A percentile compares a stretch with the other conserved stretches of the same genome.
Evolutionary conservation across 73 alveolate species (phyloP).

Genomic region (Paramecium biaurelia): DNA sequence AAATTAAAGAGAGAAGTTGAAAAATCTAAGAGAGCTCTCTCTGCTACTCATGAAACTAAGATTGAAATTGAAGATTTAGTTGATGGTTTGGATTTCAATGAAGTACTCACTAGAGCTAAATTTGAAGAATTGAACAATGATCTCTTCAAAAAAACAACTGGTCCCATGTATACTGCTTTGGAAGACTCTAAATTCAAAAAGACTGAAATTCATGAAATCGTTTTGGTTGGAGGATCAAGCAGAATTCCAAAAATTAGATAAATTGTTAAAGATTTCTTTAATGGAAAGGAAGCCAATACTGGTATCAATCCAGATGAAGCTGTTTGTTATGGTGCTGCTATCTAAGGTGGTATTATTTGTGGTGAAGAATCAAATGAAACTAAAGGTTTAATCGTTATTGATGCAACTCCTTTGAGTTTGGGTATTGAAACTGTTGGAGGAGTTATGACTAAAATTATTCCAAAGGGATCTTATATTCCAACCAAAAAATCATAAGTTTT

Average conservation of each 20-base stretch:
- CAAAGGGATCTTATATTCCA: conserved; percentile 98
- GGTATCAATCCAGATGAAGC: conserved; percentile 99
- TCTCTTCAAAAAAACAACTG: conserved; percentile 93
- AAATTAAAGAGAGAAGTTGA: conserved; percentile 96
- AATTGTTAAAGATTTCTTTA: conserved; percentile 95
- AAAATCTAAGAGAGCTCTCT: conserved; percentile 98
- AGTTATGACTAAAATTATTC: conserved; percentile 98
- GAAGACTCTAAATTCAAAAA: conserved; percentile 93
- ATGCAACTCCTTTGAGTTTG: conserved; percentile 96
- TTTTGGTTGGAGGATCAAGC: conserved; percentile 98
- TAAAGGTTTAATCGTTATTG: conserved; percentile 89
- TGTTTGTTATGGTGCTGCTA: conserved; percentile 99
- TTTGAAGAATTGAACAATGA: conserved; percentile 95
- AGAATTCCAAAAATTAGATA: conserved; percentile 98
- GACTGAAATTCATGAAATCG: conserved; percentile 64
- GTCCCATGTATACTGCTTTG: conserved; percentile 93
- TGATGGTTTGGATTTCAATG: conserved; percentile 96
- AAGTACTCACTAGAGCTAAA: conserved; percentile 95
- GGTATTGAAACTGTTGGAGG: conserved; percentile 99
- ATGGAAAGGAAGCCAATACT: conserved; percentile 97
- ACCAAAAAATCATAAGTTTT: conserved; percentile 96
- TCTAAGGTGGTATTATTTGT: conserved; percentile 97
- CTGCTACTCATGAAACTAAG: conserved; percentile 90
- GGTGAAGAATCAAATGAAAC: conserved; percentile 95
- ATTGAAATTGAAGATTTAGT: conserved; percentile 93